These are phyloP conservation scores for Cladosporium cucumerinum DNA, from an alignment of 2,329 filamentous ascomycete genomes.

Conservation along the genomic window DNA sequence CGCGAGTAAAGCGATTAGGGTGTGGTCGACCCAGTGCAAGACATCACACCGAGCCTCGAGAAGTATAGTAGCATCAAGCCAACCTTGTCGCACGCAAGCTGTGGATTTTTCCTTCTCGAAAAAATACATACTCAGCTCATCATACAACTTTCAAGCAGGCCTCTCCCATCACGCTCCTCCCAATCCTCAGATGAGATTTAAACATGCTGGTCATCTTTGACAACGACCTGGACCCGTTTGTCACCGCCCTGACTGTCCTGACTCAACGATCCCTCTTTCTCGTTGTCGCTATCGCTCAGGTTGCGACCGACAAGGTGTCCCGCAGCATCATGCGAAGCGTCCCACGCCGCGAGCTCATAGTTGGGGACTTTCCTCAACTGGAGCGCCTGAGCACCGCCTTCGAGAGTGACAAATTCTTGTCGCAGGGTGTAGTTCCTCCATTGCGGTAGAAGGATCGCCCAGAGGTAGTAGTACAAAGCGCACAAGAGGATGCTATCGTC, in stretches of 20 bases:
- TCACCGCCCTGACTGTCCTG: neutral
- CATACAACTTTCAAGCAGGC: neutral
- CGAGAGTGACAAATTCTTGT: constrained; percentile 52
- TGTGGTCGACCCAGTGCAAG: too few species aligned
- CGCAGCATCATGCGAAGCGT: constrained; percentile 53
- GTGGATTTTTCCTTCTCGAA: neutral
- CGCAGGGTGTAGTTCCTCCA: constrained; percentile 53
- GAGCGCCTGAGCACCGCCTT: constrained; percentile 48
- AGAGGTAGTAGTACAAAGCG: constrained; percentile 56
- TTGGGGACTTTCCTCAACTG: constrained; percentile 54
- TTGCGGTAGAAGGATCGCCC: constrained; percentile 56
- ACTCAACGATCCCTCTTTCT: neutral
- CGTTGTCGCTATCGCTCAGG: neutral
- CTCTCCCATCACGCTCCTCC: neutral
- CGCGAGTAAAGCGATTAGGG: neutral
- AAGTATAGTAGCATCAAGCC: neutral
- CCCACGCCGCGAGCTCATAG: constrained; percentile 53
- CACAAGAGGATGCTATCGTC: constrained; percentile 55
- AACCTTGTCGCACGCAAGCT: neutral
- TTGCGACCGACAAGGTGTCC: constrained; percentile 17
- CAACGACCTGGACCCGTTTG: neutral
- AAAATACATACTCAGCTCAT: neutral
- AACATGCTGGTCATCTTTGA: neutral
- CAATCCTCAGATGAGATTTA: neutral
- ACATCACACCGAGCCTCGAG: neutral